Evolutionary conservation across 2,329 filamentous ascomycete genomes (phyloP).

Genomic region (Ustulina deusta): DNA sequence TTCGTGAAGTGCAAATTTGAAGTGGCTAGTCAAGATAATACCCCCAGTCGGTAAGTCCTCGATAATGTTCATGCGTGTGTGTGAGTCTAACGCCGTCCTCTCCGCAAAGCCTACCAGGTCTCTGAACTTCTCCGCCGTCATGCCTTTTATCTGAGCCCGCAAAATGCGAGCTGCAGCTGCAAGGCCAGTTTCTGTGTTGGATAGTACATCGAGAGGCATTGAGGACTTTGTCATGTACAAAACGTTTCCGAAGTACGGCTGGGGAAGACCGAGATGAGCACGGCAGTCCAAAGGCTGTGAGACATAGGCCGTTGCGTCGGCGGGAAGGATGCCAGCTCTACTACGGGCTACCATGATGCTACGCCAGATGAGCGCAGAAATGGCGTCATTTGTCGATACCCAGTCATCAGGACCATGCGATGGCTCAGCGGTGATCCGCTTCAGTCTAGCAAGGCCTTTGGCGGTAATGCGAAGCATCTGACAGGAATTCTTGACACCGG

Average conservation of each 20-base stretch:
- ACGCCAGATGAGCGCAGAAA: conserved; percentile 11
- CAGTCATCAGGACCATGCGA: neutral
- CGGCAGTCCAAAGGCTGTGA: conserved; percentile 5
- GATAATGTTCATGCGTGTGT: neutral
- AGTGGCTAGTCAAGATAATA: conserved; percentile 8
- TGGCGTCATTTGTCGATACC: conserved; percentile 2
- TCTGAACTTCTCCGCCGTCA: conserved; percentile 4
- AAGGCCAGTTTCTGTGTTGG: neutral
- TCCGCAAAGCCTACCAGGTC: neutral
- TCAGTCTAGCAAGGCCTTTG: neutral
- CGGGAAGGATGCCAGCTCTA: conserved; percentile 1
- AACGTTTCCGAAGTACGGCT: conserved; percentile 11
- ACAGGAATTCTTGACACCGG: neutral
- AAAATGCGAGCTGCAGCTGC: neutral
- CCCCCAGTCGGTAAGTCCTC: conserved; percentile 5
- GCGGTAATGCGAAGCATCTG: neutral
- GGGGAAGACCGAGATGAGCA: conserved; percentile 7
- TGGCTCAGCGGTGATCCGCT: neutral
- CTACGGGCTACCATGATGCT: conserved; percentile 5
- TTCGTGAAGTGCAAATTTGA: conserved; percentile 6
- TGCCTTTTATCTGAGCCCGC: neutral
- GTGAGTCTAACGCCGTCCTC: neutral
- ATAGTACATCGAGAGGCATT: neutral
- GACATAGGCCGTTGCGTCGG: neutral
- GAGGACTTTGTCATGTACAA: conserved; percentile 4